Percentiles rank a stretch among this genome's conserved stretches.
phyloP scores from a whole-genome alignment of 2,329 filamentous ascomycete genomes.

The Coniella vitis region DNA sequence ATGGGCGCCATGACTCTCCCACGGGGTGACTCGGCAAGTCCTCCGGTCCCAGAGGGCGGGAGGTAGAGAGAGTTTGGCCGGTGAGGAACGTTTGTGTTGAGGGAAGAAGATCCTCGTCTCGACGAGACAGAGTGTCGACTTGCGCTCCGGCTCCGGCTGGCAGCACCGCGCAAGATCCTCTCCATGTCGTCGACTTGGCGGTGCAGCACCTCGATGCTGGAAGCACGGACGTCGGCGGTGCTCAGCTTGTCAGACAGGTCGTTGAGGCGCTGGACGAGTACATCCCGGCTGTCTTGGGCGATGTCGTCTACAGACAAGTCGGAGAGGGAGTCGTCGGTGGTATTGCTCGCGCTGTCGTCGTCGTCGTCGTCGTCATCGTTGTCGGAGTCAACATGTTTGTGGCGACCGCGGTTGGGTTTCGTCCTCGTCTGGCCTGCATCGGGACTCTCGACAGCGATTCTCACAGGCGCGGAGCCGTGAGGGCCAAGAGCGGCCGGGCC shows the following conservation, averaged over 20 bases:
- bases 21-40: not conserved
- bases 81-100: not conserved
- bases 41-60: not conserved
- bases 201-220: constrained; percentile 31
- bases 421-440: constrained; percentile 17
- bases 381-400: not conserved
- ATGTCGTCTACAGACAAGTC: constrained; percentile 20
- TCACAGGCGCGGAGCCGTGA: constrained; percentile 3
- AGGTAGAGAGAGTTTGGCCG: constrained; percentile 8
- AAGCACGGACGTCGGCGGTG: constrained; percentile 21
- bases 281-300: constrained; percentile 33
- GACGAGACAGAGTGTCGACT: not conserved
- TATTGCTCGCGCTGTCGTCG: constrained; percentile 11
- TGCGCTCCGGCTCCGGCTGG: not conserved
- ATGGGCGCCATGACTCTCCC: constrained; percentile 5
- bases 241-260: constrained; percentile 32
- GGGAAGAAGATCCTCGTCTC: not conserved
- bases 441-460: constrained; percentile 17
- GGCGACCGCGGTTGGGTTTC: not conserved
- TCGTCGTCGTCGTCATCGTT: constrained; percentile 14
- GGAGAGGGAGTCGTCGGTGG: constrained; percentile 12
- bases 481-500: not conserved
- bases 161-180: constrained; percentile 19
- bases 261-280: constrained; percentile 38
- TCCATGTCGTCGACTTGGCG: constrained; percentile 39